Conservation (phyloP, 495 filamentous ascomycete genomes). For the Xylaria acuta region DNA sequence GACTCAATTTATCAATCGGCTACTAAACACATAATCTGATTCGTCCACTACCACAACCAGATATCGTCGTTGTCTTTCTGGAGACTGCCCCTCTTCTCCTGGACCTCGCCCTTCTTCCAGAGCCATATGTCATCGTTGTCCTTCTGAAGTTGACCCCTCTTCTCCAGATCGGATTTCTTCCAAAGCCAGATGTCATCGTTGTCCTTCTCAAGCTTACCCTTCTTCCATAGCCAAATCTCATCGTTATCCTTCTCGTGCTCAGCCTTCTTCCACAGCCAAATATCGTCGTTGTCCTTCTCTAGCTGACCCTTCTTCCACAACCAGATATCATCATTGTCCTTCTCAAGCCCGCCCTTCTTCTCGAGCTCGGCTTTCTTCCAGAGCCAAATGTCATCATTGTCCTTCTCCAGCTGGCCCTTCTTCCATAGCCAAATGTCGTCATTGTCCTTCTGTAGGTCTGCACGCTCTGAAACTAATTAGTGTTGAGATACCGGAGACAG, state of each 20-base stretch:
- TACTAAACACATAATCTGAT: background rate
- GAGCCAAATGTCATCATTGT: slow-evolving; percentile 44
- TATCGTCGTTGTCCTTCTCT: slow-evolving; percentile 11
- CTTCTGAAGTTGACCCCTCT: slow-evolving; percentile 1
- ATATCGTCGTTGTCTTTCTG: slow-evolving; percentile 23
- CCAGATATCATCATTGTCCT: slow-evolving; percentile 15
- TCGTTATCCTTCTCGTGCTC: slow-evolving; percentile 12
- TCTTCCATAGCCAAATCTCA: slow-evolving; percentile 14
- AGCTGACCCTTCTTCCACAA: slow-evolving; percentile 10
- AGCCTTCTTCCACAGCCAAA: slow-evolving; percentile 14
- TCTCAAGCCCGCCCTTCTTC: slow-evolving; percentile 37
- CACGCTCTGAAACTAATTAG: slow-evolving; percentile 14
- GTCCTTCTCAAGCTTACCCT: slow-evolving; percentile 6
- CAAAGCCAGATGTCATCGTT: slow-evolving; percentile 10
- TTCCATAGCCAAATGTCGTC: slow-evolving; percentile 47
- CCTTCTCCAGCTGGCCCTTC: slow-evolving; percentile 14
- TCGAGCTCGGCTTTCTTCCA: slow-evolving; percentile 26
- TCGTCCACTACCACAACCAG: slow-evolving; percentile 9
- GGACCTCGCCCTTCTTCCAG: slow-evolving; percentile 14
- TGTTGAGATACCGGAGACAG: background rate
- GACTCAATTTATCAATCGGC: background rate
- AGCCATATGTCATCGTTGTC: slow-evolving; percentile 13
- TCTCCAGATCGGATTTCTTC: slow-evolving; percentile 16
- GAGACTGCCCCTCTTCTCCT: slow-evolving; percentile 9
- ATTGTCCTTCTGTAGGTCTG: slow-evolving; percentile 10